Base-by-base conservation (phyloP, 495 filamentous ascomycete species). In the Podospora pseudocomata region DNA sequence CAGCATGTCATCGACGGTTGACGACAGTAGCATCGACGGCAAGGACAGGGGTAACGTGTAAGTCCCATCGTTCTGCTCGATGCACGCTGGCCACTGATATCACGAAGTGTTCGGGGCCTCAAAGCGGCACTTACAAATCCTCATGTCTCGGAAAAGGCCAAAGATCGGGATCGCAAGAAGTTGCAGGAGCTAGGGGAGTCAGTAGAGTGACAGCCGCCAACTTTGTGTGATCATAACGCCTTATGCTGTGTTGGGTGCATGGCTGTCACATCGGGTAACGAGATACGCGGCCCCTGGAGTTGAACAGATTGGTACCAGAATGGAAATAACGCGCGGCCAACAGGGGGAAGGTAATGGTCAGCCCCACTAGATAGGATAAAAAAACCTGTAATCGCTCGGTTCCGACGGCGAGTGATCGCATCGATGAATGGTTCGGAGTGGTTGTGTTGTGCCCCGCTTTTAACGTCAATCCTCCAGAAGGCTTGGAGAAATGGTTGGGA, bases 101-200 rank as follows among this genome's bases (percentile, higher is more conserved):
- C 56, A 32, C 55, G n/a, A 60, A 71, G 71, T 2, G 71, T 73
- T 16, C 71, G 71, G 2, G 71, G 71, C 28, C 60, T 73, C 23
- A 73, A 68, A 60, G 66, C 71, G 11, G 71, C 71, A n/a, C 23
- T 73, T 49, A 67, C 70, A 13, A 73, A 73, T 66, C 71, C 71
- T 3, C 32, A 73, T 39, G 71, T 73, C 1, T 73, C 71, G 55
- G 69, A 73, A 44, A 69, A 73, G 56, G 75, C 75, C 5, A 76
- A 77, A 65, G 71, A 76, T n/a, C 65, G 65, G 55, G 74, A 77
- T 39, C 69, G 74, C 15, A 66, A 76, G 71, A 76, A 73, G 65
- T 54, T 77, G 61, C 58, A 63, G 3, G 72, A 73, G 0, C n/a
- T 77, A 60, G 74, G 75, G 54, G 74, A 76, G 68, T 27, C 62